Evolutionary conservation across 345 rosid genomes (phyloP), one percentile per base, ranked within the genome.

Genomic region (Iberis pinnata): DNA sequence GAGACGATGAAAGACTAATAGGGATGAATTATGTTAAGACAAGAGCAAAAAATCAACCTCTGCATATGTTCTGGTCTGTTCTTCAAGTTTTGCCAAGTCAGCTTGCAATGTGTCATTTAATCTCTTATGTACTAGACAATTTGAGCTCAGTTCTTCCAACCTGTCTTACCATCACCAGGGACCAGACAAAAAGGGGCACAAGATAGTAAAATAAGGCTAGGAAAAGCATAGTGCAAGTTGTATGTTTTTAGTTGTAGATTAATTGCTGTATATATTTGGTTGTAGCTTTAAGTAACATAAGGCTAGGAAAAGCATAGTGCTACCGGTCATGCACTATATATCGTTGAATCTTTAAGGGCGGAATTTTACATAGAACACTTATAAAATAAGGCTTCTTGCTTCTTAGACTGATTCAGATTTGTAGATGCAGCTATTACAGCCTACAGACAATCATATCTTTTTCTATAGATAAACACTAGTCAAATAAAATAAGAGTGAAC

Each of bases 141-240:
- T 77, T 44, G 79, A 70, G 56, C 61, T 62, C 51, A 85, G 82
- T 67, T 68, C 93, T 67, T 88, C 93, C 58, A 83, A 64, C 77
- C 98, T 92, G 78, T 36, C 50, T 53, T 40, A 40, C 31, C 35
- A 66, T 44, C 43, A 65, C 53, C 49, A 41, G 27, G 14, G 26
- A 50, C 46, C 57, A 68, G 12, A 35, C 27, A 61, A 52, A 29
- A 31, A 52, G 22, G 22, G 38, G 27, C 2, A 0, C 7, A 19
- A 43, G 11, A 42, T 6, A 18, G 52, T 25, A 65, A 24, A 18
- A 43, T 2, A 49, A 33, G 43, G 18, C 13, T 58, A n/a, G n/a
- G n/a, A 58, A 11, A 50, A 14, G 22, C 9, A 38, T 12, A 42
- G 33, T 22, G 35, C 11, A 59, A 45, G n/a, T 31, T n/a, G 17